Percentiles rank a stretch among this genome's conserved stretches.
Conservation (phyloP, 176 grass and related monocot genomes). For the Canna indica region DNA sequence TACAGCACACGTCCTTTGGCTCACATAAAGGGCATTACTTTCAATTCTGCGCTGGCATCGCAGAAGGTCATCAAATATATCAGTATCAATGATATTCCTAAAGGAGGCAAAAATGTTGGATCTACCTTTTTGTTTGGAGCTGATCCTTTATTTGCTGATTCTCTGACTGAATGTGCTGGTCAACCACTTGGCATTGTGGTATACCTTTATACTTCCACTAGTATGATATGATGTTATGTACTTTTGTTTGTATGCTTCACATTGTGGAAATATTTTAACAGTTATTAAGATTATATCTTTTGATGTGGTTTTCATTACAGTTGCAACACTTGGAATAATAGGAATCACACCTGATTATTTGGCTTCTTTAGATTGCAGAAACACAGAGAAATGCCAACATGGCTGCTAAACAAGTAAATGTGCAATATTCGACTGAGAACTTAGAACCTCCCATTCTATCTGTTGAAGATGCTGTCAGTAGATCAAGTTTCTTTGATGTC, state of each 20-base stretch:
- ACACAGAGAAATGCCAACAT: constrained; percentile 74
- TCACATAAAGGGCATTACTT: constrained; percentile 44
- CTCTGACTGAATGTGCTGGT: constrained; percentile 53
- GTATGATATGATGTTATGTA: not conserved
- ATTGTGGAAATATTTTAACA: not conserved
- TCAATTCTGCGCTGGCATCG: constrained; percentile 42
- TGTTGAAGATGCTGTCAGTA: constrained; percentile 56
- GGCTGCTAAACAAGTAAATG: constrained; percentile 54
- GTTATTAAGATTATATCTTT: too few species aligned
- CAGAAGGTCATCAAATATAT: constrained; percentile 52
- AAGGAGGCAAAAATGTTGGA: constrained; percentile 50
- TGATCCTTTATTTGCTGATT: constrained; percentile 56
- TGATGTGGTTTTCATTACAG: not conserved
- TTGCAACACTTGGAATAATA: not conserved
- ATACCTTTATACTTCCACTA: constrained; percentile 11
- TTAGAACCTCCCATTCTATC: constrained; percentile 66
- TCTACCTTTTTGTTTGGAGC: constrained; percentile 23
- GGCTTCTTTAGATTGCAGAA: constrained; percentile 46
- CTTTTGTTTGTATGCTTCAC: not conserved
- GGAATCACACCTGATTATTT: not conserved
- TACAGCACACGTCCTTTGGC: constrained; percentile 67
- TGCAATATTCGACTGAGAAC: constrained; percentile 56
- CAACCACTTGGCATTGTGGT: constrained; percentile 78
- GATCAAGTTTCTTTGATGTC: constrained; percentile 40
- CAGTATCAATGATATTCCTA: constrained; percentile 64